Evolutionary conservation across 148 eudicot genomes (phyloP), one percentile per base, ranked within the genome.

Genomic region (Rhododendron ferrugineum): DNA sequence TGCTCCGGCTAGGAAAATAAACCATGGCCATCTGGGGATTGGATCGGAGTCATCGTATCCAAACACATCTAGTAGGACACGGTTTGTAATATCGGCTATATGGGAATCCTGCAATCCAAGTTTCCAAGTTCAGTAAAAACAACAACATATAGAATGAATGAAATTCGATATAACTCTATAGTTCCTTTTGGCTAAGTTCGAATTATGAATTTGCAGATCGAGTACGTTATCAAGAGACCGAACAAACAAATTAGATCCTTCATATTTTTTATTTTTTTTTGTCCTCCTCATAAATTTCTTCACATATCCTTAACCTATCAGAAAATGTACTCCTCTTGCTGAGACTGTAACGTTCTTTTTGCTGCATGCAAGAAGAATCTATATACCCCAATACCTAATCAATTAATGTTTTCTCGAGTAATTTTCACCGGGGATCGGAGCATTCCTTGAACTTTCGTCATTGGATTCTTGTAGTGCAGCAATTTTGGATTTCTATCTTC

Each of bases 11-110:
- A 96, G 89, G 88, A 96, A 96, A n/a, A 95, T 90, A 62, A 92
- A 91, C 99, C 98, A 95, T 26, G 99, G 99, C 99, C 99, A 96
- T 84, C 60, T 83, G 3, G 96, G 93, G 34, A 96, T 30, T 32
- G 85, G 18, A 16, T 16, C 72, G 2, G 90, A 83, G 1, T 79
- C 84, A 52, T 77, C 89, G 36, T 64, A 72, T 78, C 23, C 66
- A 30, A 68, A 85, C 36, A 85, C 50, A 8, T 84, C 82, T 42
- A 84, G 73, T 26, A 93, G 40, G 58, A 90, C 90, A 74, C 89
- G 74, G 60, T 86, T 83, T 32, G 88, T 60, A 50, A 89, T 86
- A 32, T 91, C 77, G 80, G 79, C 85, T 16, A 66, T n/a, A 47
- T 86, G 75, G 23, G 70, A 86, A 79, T 83, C 94, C 95, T 94